These are phyloP conservation scores for Xylaria longipes DNA, from an alignment of 495 filamentous ascomycete genomes.

Conservation along the genomic window DNA sequence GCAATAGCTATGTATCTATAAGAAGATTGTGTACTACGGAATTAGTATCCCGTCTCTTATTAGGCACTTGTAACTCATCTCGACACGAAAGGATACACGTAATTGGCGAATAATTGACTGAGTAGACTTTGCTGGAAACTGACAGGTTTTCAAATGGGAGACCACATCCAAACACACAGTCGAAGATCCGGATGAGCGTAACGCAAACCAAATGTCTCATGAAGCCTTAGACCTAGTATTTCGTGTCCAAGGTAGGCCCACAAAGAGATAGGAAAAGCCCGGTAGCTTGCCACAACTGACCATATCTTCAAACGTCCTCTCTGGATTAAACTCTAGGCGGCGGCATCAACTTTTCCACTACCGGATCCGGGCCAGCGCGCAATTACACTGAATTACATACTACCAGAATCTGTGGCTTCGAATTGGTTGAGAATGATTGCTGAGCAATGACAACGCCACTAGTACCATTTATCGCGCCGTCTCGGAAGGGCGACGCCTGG, in stretches of 20 bases:
- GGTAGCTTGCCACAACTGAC: not conserved
- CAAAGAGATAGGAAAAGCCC: constrained; percentile 1
- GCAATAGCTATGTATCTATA: not conserved
- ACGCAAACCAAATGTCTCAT: not conserved
- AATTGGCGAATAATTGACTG: not conserved
- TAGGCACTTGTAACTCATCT: not conserved
- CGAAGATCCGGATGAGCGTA: not conserved
- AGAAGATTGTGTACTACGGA: not conserved
- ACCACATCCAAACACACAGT: not conserved
- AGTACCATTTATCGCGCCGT: constrained; percentile 36
- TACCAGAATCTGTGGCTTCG: too few relatives aligned
- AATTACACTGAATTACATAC: not conserved
- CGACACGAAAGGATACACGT: not conserved
- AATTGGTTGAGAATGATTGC: not conserved
- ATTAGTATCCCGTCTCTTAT: too few relatives aligned
- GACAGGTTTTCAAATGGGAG: not conserved
- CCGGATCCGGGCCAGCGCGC: not conserved
- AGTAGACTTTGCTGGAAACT: not conserved
- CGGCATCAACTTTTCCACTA: not conserved
- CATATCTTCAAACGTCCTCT: not conserved
- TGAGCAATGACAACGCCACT: constrained; percentile 18
- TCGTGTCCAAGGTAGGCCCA: not conserved
- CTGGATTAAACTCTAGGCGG: not conserved
- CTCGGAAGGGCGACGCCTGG: constrained; percentile 46
- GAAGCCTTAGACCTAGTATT: not conserved